Evolutionary conservation across 2,329 filamentous ascomycete species (phyloP).

Genomic region (Colletotrichum horii): DNA sequence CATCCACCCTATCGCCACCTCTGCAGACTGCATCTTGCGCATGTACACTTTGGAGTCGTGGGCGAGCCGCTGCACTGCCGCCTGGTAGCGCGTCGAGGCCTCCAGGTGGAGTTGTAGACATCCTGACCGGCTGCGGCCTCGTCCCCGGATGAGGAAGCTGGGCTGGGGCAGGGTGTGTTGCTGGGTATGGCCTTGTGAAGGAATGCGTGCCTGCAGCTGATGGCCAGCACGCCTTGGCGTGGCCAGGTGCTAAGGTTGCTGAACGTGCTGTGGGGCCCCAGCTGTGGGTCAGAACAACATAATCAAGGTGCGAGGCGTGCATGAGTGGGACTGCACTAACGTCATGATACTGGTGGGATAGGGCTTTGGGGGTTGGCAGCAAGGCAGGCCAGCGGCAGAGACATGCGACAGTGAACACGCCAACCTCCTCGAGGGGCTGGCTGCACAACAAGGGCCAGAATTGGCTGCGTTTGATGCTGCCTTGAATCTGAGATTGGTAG

Average conservation of each 20-base stretch:
- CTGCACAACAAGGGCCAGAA: neutral
- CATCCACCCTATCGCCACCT: neutral
- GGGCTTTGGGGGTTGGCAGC: neutral
- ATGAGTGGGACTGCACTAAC: neutral
- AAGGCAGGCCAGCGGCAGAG: neutral
- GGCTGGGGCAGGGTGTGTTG: neutral
- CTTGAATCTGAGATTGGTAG: too few species aligned
- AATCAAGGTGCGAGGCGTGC: neutral
- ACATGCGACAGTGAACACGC: neutral
- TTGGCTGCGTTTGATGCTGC: neutral
- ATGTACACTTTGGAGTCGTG: neutral
- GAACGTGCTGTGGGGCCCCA: neutral
- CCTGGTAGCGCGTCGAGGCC: neutral
- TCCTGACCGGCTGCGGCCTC: neutral
- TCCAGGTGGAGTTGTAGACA: neutral
- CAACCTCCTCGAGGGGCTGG: neutral
- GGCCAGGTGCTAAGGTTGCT: neutral
- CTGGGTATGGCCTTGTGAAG: neutral
- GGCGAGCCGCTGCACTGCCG: neutral
- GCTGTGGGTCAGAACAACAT: neutral
- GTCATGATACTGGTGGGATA: rapidly evolving
- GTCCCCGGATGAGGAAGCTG: neutral
- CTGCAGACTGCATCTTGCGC: neutral
- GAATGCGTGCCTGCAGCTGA: neutral
- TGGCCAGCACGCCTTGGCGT: neutral